Conservation (phyloP, 2,329 filamentous ascomycete genomes). For the Penicillium sp. region DNA sequence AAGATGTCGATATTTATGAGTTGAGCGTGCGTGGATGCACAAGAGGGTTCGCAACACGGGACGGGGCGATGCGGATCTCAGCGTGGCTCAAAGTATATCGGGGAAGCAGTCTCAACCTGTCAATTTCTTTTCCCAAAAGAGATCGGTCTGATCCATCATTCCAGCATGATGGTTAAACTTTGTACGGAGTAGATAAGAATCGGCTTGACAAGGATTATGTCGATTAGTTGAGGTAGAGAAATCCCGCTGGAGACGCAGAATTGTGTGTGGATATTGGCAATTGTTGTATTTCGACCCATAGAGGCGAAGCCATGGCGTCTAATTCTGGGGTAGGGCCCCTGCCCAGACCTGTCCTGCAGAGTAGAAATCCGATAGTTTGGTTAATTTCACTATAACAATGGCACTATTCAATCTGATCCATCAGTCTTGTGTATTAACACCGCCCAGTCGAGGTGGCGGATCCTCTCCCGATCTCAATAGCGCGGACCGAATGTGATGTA, state of each 20-base stretch:
- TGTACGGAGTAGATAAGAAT: slow-evolving; percentile 4
- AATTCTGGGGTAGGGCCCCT: slow-evolving; percentile 5
- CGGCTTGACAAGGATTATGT: background rate
- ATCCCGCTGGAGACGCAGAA: background rate
- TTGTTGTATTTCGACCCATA: background rate
- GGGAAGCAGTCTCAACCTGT: slow-evolving; percentile 14
- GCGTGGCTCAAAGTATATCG: slow-evolving; percentile 22
- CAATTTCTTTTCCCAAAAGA: slow-evolving; percentile 8
- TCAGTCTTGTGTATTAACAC: slow-evolving; percentile 9
- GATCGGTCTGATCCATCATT: slow-evolving; percentile 23
- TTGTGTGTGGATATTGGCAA: slow-evolving; percentile 3
- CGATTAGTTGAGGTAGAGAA: slow-evolving; percentile 1
- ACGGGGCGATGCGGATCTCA: slow-evolving; percentile 18
- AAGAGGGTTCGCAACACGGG: slow-evolving; percentile 9
- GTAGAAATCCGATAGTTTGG: slow-evolving; percentile 9
- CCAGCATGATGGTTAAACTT: slow-evolving; percentile 21
- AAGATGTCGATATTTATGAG: slow-evolving; percentile 19
- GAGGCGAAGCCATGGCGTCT: background rate
- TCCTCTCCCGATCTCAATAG: slow-evolving; percentile 14
- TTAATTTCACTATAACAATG: slow-evolving; percentile 18
- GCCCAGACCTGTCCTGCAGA: slow-evolving; percentile 3
- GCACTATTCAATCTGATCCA: slow-evolving; percentile 25
- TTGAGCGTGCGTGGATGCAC: slow-evolving; percentile 7
- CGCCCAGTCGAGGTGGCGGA: slow-evolving; percentile 2
- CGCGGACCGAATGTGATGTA: slow-evolving; percentile 20